Conservation (phyloP, 1,284 basidiomycete species). For the Boletus mariae region DNA sequence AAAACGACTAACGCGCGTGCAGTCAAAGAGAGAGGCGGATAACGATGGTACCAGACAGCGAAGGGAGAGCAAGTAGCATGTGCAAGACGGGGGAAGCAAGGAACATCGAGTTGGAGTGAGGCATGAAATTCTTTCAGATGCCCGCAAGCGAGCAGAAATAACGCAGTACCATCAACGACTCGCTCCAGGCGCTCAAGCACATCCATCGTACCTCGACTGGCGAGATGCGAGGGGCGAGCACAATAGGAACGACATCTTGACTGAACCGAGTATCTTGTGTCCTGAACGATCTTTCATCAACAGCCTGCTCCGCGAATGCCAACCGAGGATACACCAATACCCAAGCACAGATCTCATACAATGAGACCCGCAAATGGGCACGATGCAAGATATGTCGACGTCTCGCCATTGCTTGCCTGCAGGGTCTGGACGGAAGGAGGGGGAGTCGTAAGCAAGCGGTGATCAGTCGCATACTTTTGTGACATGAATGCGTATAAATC, state of each 20-base stretch:
- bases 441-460: slow-evolving; percentile 26
- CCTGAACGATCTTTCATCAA: slow-evolving; percentile 15
- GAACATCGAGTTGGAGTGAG: slow-evolving; percentile 5
- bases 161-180: slow-evolving; percentile 6
- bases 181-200: slow-evolving; percentile 26
- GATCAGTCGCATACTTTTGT: slow-evolving; percentile 33
- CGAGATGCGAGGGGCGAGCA: slow-evolving; percentile 27
- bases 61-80: slow-evolving; percentile 15
- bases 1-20: slow-evolving; percentile 25
- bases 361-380: slow-evolving; percentile 19
- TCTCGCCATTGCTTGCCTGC: slow-evolving; percentile 23
- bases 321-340: slow-evolving; percentile 6
- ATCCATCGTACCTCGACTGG: slow-evolving; percentile 29
- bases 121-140: slow-evolving; percentile 7
- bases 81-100: slow-evolving; percentile 6
- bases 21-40: slow-evolving; percentile 27
- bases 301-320: slow-evolving; percentile 10
- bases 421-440: slow-evolving; percentile 15
- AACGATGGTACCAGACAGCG: slow-evolving; percentile 22
- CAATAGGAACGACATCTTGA: slow-evolving; percentile 8
- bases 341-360: slow-evolving; percentile 26
- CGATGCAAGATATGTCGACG: slow-evolving; percentile 8
- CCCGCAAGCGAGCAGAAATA: slow-evolving; percentile 27
- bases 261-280: slow-evolving; percentile 5
- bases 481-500: slow-evolving; percentile 28